A percentile compares a stretch with the other conserved stretches of the same genome.
Evolutionary conservation across 768 basidiomycete species (phyloP).

Genomic region (Trametes punicea): DNA sequence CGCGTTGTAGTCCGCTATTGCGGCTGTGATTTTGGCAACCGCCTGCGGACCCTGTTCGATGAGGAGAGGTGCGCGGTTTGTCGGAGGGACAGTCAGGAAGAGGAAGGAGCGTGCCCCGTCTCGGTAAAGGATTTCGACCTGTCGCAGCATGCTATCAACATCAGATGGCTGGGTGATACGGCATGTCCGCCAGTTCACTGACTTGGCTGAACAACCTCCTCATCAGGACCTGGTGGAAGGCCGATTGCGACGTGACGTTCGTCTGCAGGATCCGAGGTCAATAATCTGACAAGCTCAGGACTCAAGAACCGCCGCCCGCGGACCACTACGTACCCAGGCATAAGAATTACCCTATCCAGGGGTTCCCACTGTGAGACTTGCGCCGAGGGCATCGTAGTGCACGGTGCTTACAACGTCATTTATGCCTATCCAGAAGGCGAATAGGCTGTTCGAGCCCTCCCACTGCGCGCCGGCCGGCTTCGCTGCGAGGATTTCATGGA

Average conservation of each 20-base stretch:
- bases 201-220: slow-evolving; percentile 35
- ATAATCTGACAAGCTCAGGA: neutral
- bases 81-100: slow-evolving; percentile 38
- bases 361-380: slow-evolving; percentile 1
- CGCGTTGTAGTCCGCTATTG: slow-evolving; percentile 48
- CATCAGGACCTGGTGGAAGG: slow-evolving; percentile 34
- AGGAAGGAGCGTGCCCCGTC: slow-evolving; percentile 40
- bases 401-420: slow-evolving; percentile 33
- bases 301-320: slow-evolving; percentile 1
- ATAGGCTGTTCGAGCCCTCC: slow-evolving; percentile 33
- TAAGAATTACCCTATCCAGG: slow-evolving; percentile 44
- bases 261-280: slow-evolving; percentile 22
- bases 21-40: slow-evolving; percentile 30
- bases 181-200: slow-evolving; percentile 25
- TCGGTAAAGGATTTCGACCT: slow-evolving; percentile 47
- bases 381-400: neutral
- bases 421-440: slow-evolving; percentile 38
- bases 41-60: slow-evolving; percentile 34
- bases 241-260: slow-evolving; percentile 33
- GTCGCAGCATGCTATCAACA: neutral
- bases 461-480: slow-evolving; percentile 34
- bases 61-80: slow-evolving; percentile 38
- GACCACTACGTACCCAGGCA: slow-evolving; percentile 37
- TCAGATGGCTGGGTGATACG: slow-evolving; percentile 23
- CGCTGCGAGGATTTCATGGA: slow-evolving; percentile 31